These are phyloP conservation scores for Zygnema circumcarinatum DNA, from an alignment of 139 green algal genomes.

Conservation along the genomic window DNA sequence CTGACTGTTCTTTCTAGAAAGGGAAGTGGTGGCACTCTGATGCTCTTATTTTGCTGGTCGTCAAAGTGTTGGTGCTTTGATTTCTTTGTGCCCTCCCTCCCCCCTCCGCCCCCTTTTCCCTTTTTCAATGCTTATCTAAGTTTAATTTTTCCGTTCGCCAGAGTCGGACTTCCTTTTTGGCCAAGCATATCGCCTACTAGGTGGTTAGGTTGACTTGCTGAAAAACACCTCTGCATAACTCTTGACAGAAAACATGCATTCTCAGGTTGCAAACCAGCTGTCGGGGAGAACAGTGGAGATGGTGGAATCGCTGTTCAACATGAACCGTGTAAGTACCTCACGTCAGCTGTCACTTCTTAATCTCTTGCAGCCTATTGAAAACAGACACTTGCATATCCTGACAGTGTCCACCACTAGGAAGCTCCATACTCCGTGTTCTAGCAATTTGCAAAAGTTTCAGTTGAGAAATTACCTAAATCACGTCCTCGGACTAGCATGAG, in stretches of 20 bases:
- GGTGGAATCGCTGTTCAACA: conserved; percentile 45
- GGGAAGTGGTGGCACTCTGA: neutral
- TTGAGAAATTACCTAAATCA: no score
- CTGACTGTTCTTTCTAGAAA: no score
- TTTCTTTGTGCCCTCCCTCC: neutral
- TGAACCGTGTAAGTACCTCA: conserved; percentile 34
- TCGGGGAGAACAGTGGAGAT: conserved; percentile 45
- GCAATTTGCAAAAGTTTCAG: no score
- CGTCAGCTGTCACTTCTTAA: neutral
- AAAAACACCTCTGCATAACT: neutral
- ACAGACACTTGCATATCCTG: neutral
- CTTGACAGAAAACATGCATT: neutral
- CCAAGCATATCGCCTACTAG: neutral
- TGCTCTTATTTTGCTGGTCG: neutral
- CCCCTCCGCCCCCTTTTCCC: neutral
- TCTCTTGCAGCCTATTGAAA: neutral
- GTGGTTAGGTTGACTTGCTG: neutral
- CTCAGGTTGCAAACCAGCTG: conserved; percentile 13
- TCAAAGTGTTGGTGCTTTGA: neutral
- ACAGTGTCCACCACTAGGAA: no score
- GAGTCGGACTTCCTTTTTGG: neutral
- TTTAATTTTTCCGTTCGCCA: neutral
- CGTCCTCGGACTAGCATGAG: no score
- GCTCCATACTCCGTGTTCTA: no score
- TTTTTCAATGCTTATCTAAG: neutral